A percentile compares a stretch with the other conserved stretches of the same genome.
phyloP scores from a whole-genome alignment of 306 rosid species.

The Gleditsia sinensis region DNA sequence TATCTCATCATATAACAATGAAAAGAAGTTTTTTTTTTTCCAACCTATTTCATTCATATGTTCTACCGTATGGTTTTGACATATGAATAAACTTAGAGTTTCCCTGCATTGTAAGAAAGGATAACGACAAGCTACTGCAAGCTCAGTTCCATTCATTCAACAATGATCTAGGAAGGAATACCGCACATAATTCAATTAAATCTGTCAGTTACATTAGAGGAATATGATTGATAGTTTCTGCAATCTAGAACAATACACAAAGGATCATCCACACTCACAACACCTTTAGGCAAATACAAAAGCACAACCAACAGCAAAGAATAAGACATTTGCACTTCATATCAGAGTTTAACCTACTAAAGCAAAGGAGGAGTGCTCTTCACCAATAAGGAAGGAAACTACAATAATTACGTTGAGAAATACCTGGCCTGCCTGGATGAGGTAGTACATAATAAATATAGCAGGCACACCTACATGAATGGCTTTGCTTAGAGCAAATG shows the following conservation, averaged over 20 bases:
- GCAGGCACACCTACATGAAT: slow-evolving; percentile 32
- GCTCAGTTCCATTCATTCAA: slow-evolving; percentile 11
- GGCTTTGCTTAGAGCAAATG: slow-evolving; percentile 27
- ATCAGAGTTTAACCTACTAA: slow-evolving; percentile 28
- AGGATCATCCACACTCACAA: neutral
- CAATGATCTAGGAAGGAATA: slow-evolving; percentile 1
- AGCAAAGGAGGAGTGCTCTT: slow-evolving; percentile 1
- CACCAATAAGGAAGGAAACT: slow-evolving; percentile 1
- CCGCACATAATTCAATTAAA: neutral
- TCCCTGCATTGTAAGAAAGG: neutral
- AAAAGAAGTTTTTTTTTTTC: neutral
- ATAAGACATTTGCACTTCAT: neutral
- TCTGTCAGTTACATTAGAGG: neutral
- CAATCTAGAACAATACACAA: slow-evolving; percentile 17
- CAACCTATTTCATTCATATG: too few species aligned
- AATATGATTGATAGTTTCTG: slow-evolving; percentile 9
- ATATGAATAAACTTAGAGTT: neutral
- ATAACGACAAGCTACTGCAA: neutral
- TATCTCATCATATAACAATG: neutral
- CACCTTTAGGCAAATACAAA: neutral
- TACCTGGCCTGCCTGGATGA: slow-evolving; percentile 31
- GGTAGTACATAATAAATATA: neutral
- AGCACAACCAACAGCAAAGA: neutral
- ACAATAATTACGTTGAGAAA: slow-evolving; percentile 20
- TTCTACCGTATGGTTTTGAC: neutral